Conservation (phyloP, 495 filamentous ascomycete genomes). For the Penicillium ucsense region DNA sequence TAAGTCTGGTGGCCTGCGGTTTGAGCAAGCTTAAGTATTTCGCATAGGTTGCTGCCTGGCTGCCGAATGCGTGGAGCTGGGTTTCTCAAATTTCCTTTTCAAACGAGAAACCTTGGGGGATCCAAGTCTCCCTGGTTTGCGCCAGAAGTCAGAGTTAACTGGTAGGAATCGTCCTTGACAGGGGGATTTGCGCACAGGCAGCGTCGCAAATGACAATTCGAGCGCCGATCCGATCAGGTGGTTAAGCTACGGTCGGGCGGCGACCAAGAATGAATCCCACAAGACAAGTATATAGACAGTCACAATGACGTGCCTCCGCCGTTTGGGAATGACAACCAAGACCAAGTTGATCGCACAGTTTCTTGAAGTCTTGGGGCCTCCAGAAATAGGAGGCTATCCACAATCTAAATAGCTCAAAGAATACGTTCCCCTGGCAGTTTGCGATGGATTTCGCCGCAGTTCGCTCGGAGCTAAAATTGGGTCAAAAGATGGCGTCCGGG, state of each 20-base stretch:
- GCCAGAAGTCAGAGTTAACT: no score
- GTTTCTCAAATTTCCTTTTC: background rate
- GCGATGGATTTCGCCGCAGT: conserved; percentile 2
- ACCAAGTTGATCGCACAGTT: no score
- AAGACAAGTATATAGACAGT: conserved; percentile 1
- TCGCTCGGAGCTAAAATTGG: conserved; percentile 7
- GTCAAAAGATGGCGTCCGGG: no score
- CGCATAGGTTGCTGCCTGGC: conserved; percentile 14
- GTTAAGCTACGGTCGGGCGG: conserved; percentile 5
- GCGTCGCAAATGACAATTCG: conserved; percentile 8
- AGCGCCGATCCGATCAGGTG: conserved; percentile 16
- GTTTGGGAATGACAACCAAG: background rate
- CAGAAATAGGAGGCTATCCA: no score
- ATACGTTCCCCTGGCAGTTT: conserved; percentile 8
- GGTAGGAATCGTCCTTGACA: no score
- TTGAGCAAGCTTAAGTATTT: conserved; percentile 2
- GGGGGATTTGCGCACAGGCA: conserved; percentile 10
- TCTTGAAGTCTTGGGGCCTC: no score
- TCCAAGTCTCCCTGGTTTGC: no score
- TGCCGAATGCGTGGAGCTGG: background rate
- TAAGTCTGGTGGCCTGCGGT: background rate
- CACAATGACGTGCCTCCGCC: conserved; percentile 16
- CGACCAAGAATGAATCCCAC: conserved; percentile 11
- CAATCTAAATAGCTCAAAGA: no score
- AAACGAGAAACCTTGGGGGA: no score